Base-by-base conservation (phyloP, 192 early-diverging fungal species). In the Rhizoclosmatium globosum region DNA sequence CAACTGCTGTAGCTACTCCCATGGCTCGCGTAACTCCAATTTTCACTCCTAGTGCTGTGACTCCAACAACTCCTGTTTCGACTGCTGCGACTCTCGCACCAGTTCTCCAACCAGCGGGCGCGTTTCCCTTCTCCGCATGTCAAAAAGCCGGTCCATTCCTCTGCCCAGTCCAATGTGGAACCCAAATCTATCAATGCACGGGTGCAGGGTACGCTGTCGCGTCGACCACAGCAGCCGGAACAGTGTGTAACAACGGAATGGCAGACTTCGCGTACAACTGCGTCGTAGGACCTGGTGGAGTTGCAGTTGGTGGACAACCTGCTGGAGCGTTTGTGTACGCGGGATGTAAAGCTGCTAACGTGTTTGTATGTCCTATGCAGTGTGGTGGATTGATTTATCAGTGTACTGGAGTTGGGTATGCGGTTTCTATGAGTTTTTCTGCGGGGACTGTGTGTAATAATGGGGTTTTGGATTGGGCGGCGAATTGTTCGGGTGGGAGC, bases 171-270 rank as follows among this genome's bases (percentile, higher is more conserved):
- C 56, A 57, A 57, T 57, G 56, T 57, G 56, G 56, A 21, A 17
- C 56, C 13, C 13, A 15, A 15, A 57, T 57, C n/a, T 15, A 17
- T 15, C 13, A 17, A 21, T 57, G 56, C 1, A 17, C n/a, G 56
- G 56, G 56, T 17, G 15, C 56, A 15, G 56, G 56, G 21, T 21
- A 17, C 56, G 56, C 15, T 17, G 21, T 21, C n/a, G 56, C n/a
- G 56, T 15, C n/a, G 0, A 57, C 13, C n/a, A 21, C n/a, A 57
- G 13, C 56, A 17, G 15, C 56, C n/a, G 64, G 13, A 23, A 65
- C 31, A 17, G 64, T 65, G 17, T 31, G 64, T 38, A 31, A 65
- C 39, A 65, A 65, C 64, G 64, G 31, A 65, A 38, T n/a, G 13
- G 11, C 39, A 13, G 13, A 11, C 17, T 11, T 31, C 17, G n/a